These are phyloP conservation scores for Sanghuangporus sanghuang DNA, from an alignment of 1,284 basidiomycete species.

Conservation along the genomic window DNA sequence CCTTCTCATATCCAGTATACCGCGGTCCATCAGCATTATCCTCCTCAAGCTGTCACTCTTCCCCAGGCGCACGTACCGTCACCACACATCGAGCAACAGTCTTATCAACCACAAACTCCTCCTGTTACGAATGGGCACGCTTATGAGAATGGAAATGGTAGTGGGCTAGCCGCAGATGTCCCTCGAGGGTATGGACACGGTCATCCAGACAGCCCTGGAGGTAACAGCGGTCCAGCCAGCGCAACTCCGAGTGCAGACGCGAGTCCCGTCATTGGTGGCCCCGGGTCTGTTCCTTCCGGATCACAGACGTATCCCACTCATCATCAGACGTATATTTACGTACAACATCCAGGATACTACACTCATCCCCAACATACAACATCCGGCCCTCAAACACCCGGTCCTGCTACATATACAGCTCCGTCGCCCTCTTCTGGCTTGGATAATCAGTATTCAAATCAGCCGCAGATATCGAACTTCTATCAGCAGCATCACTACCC, in stretches of 20 bases:
- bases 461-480: background rate
- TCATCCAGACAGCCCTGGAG: constrained; percentile 4
- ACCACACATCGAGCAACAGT: background rate
- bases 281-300: background rate
- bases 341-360: background rate
- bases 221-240: background rate
- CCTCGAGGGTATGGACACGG: background rate
- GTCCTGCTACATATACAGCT: background rate
- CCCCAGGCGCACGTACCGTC: background rate
- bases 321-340: background rate
- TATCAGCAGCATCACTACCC: constrained; percentile 11
- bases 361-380: background rate
- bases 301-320: background rate
- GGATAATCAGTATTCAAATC: background rate
- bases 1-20: background rate
- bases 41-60: background rate
- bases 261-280: constrained; percentile 6
- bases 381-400: background rate
- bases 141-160: background rate
- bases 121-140: background rate
- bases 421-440: background rate
- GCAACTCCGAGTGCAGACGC: constrained; percentile 2
- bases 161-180: background rate
- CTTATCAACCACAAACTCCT: background rate
- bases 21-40: background rate